Percentiles rank a stretch among this genome's conserved stretches.
These are phyloP conservation scores for Porphyrellus cyaneotinctus DNA, from an alignment of 768 basidiomycete species.

Conservation along the genomic window DNA sequence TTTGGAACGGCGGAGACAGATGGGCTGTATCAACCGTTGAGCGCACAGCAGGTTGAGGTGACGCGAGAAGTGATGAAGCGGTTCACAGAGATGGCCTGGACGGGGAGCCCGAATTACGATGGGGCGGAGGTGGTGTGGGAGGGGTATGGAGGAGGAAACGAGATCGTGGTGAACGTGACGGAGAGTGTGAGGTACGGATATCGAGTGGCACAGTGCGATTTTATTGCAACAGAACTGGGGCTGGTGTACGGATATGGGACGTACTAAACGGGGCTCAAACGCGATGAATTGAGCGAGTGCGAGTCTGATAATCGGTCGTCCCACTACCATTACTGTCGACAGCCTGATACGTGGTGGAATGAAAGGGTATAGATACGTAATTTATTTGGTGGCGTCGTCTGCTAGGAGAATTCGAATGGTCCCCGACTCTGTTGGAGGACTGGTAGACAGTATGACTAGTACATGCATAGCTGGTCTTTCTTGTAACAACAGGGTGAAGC, in stretches of 20 bases:
- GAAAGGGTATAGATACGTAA: too few relatives aligned
- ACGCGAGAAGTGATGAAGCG: slow-evolving; percentile 8
- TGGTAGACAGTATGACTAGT: too few relatives aligned
- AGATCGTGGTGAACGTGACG: slow-evolving; percentile 10
- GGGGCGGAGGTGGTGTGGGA: slow-evolving; percentile 13
- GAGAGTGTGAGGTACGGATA: slow-evolving; percentile 6
- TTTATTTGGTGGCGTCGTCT: too few relatives aligned
- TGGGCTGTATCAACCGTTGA: slow-evolving; percentile 15
- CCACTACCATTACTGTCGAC: too few relatives aligned
- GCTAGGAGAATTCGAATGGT: too few relatives aligned
- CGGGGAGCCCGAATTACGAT: slow-evolving; percentile 14
- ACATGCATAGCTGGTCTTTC: too few relatives aligned
- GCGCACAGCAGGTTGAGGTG: background rate
- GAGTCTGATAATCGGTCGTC: too few relatives aligned
- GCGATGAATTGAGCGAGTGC: too few relatives aligned
- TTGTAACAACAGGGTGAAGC: too few relatives aligned
- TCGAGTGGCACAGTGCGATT: slow-evolving; percentile 11
- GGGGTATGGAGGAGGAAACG: slow-evolving; percentile 8
- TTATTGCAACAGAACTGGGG: slow-evolving; percentile 13
- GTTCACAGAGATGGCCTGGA: slow-evolving; percentile 16
- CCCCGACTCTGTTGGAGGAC: too few relatives aligned
- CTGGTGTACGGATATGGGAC: slow-evolving; percentile 8
- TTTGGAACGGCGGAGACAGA: slow-evolving; percentile 20
- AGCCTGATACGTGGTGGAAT: too few relatives aligned
- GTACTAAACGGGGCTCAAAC: background rate